Base-by-base conservation (phyloP, 371 early-diverging fungal genomes). In the Modicella reniformis region DNA sequence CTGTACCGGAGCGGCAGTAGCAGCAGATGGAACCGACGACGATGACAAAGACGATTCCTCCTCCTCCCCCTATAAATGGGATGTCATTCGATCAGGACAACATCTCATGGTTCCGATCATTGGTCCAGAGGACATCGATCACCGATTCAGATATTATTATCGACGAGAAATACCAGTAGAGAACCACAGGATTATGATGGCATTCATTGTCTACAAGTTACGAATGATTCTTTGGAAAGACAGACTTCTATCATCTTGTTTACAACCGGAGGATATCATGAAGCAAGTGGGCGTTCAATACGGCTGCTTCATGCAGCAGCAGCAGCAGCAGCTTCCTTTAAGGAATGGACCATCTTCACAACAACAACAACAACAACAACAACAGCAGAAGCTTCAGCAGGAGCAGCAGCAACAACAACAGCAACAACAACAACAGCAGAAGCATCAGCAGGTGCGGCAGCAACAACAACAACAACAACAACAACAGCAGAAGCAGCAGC, bases 181-280 rank as follows among this genome's bases (percentile, higher is more conserved):
- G n/a, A n/a, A 10, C 10, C 19, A 50, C 40, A 65, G 68, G 54
- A 57, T 60, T 15, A 60, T 60, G 69, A 59, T 74, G 8, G 59
- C 68, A 7, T 33, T 47, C 10, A 54, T 74, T 10, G 50, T 74
- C 7, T 64, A 33, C 29, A 64, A 37, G 4, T 51, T 63, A 28
- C 53, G 74, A 17, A 30, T 41, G 33, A 41, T 53, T 17, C 60
- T 58, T 12, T 74, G 74, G 74, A 19, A 32, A 10, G 50, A 28
- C 6, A 25, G 7, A 48, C 63, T 2, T 10, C 5, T 4, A 8
- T 30, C n/a, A n/a, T n/a, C n/a, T n/a, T n/a, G n/a, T 0, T 19
- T 19, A 13, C 54, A 67, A 2, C 7, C 49, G 17, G 73, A 72
- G 30, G 21, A 19, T 44, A 19, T 74, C 15, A n/a, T n/a, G n/a